These are phyloP conservation scores for Kregervanrija fluxuum DNA, from an alignment of 805 yeast genomes.

Conservation along the genomic window DNA sequence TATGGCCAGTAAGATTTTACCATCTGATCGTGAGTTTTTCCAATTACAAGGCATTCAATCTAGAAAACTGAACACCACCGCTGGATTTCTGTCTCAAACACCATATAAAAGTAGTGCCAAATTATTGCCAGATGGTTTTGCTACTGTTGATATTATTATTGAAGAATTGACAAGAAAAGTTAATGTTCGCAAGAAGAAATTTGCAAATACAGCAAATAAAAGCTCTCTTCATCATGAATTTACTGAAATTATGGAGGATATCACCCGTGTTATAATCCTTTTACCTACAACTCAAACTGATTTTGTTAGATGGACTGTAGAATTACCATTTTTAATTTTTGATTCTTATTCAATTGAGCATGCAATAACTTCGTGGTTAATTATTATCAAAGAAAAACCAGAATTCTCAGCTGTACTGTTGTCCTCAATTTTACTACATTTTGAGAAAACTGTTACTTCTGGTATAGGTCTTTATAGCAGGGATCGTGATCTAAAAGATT, in stretches of 20 bases:
- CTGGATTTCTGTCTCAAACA: conserved; percentile 70
- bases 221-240: conserved; percentile 24
- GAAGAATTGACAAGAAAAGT: conserved; percentile 8
- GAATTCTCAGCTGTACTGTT: conserved; percentile 51
- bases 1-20: conserved; percentile 69
- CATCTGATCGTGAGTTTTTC: conserved; percentile 58
- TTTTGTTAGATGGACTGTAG: conserved; percentile 44
- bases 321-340: conserved; percentile 65
- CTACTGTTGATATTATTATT: conserved; percentile 27
- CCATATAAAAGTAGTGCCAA: conserved; percentile 45
- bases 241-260: conserved; percentile 35
- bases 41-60: conserved; percentile 29
- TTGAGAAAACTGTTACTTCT: conserved; percentile 59
- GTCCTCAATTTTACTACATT: conserved; percentile 58
- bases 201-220: not conserved
- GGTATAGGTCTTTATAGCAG: conserved; percentile 60
- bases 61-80: conserved; percentile 46
- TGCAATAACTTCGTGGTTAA: conserved; percentile 75
- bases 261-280: conserved; percentile 33
- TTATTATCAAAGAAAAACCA: conserved; percentile 62
- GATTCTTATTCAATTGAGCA: conserved; percentile 51
- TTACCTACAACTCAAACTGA: conserved; percentile 37
- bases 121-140: conserved; percentile 21
- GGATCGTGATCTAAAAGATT: conserved; percentile 43
- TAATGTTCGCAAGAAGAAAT: conserved; percentile 1